phyloP scores from a whole-genome alignment of 176 grass and related monocot genomes.

The Bonia amplexicaulis region DNA sequence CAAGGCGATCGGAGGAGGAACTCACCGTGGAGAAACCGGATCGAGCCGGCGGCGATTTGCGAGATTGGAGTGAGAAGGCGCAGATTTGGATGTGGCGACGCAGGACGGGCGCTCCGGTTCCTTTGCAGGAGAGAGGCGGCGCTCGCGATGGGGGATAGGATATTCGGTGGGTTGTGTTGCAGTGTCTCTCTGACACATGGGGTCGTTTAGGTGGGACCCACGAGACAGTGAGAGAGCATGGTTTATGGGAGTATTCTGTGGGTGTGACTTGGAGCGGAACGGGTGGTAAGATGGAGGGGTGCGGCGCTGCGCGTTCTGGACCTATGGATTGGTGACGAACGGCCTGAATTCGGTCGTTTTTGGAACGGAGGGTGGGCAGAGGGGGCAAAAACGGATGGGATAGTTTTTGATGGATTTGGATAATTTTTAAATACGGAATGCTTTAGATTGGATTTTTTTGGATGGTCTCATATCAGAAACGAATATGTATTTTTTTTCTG shows the following conservation, averaged over 20 bases:
- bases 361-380: background rate
- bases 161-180: background rate
- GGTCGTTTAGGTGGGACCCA: background rate
- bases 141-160: background rate
- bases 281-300: background rate
- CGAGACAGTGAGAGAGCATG: background rate
- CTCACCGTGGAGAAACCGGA: conserved; percentile 26
- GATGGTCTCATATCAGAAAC: too few relatives aligned
- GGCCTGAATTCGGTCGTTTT: conserved; percentile 32
- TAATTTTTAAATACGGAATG: too few relatives aligned
- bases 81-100: conserved; percentile 8
- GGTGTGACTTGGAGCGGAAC: conserved; percentile 3
- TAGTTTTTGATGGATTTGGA: too few relatives aligned
- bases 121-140: conserved; percentile 19
- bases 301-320: conserved; percentile 19
- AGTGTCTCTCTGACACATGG: background rate
- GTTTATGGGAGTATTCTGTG: background rate
- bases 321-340: conserved; percentile 25
- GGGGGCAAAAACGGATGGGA: background rate
- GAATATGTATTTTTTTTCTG: too few relatives aligned
- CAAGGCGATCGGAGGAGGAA: background rate
- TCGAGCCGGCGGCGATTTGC: conserved; percentile 21
- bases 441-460: too few relatives aligned
- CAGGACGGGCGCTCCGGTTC: background rate
- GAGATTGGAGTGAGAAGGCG: background rate